These are phyloP conservation scores for Albizia julibrissin DNA, from an alignment of 306 rosid species.

Conservation along the genomic window DNA sequence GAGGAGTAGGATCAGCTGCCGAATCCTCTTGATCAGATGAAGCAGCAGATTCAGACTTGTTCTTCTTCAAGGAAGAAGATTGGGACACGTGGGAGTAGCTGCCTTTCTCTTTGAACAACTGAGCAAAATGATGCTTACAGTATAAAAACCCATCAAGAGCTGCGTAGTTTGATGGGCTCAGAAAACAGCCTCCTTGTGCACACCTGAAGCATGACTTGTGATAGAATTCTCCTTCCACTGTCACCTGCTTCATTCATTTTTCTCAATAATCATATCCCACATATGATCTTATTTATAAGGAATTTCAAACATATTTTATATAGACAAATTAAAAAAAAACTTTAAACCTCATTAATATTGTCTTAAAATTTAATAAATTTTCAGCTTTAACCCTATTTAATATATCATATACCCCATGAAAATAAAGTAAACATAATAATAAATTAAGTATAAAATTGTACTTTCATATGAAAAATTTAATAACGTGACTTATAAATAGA, in stretches of 20 bases:
- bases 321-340: no score
- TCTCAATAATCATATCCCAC: no score
- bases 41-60: background rate
- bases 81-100: constrained; percentile 60
- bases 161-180: constrained; percentile 66
- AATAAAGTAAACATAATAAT: no score
- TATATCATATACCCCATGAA: no score
- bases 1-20: background rate
- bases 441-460: no score
- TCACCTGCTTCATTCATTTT: constrained; percentile 39
- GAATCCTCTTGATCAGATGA: background rate
- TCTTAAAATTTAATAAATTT: no score
- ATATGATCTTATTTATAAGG: no score
- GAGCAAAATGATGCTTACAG: constrained; percentile 83
- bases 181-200: constrained; percentile 66
- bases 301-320: no score
- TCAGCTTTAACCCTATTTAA: no score
- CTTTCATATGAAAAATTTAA: no score
- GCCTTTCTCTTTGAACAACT: constrained; percentile 81
- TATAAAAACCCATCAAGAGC: constrained; percentile 73
- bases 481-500: no score
- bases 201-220: constrained; percentile 83
- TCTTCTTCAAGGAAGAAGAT: constrained; percentile 62
- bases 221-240: constrained; percentile 67
- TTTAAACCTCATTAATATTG: no score